phyloP scores from a whole-genome alignment of 495 filamentous ascomycete species.

The Daldinia childiae region DNA sequence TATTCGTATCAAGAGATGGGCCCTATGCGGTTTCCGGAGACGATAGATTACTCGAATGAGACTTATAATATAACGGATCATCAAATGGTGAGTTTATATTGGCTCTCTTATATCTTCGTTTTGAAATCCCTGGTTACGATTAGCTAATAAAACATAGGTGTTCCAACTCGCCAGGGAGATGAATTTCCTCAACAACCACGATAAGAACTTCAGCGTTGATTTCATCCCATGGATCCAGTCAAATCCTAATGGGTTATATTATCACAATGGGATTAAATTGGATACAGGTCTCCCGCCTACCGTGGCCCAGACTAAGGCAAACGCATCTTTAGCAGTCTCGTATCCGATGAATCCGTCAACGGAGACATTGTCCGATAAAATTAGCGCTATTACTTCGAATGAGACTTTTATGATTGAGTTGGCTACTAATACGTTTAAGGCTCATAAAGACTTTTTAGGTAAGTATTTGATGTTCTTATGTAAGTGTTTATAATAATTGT shows the following conservation, averaged over 20 bases:
- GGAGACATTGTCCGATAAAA: conserved; percentile 49
- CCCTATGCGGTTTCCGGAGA: conserved; percentile 71
- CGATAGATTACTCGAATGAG: conserved; percentile 61
- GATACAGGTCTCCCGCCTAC: conserved; percentile 51
- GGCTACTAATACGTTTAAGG: conserved; percentile 69
- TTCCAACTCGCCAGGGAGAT: conserved; percentile 69
- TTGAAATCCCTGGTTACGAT: conserved; percentile 52
- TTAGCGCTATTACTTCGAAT: conserved; percentile 33
- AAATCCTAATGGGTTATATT: conserved; percentile 61
- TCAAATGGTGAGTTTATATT: conserved; percentile 56
- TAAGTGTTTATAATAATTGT: conserved; percentile 3
- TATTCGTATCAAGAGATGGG: conserved; percentile 83
- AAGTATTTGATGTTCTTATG: conserved; percentile 12
- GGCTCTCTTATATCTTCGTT: conserved; percentile 50
- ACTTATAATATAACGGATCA: conserved; percentile 66
- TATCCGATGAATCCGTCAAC: conserved; percentile 45
- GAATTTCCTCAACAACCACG: conserved; percentile 64
- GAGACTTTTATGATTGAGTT: conserved; percentile 51
- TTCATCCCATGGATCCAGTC: conserved; percentile 73
- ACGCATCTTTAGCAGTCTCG: conserved; percentile 47
- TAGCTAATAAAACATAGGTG: conserved; percentile 41
- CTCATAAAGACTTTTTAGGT: conserved; percentile 66
- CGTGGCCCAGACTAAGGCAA: conserved; percentile 56
- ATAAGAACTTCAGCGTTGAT: conserved; percentile 64
- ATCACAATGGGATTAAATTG: conserved; percentile 63